Conservation (phyloP, 768 basidiomycete species). For the Mycena albidolilacea region DNA sequence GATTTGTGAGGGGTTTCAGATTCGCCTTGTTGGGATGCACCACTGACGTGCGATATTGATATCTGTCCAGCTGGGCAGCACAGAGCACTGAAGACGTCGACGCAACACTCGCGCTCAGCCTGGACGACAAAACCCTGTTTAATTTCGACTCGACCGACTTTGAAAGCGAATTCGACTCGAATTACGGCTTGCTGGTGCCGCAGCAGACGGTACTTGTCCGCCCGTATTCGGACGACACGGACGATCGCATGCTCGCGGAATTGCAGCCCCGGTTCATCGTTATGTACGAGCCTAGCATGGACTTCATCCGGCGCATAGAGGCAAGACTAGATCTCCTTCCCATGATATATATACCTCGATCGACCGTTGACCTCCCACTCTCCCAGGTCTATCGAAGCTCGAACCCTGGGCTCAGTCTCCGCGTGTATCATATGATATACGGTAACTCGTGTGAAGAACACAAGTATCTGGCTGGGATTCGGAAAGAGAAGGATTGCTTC, state of each 20-base stretch:
- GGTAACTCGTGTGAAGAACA: conserved; percentile 95
- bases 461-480: conserved; percentile 90
- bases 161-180: conserved; percentile 75
- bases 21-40: not conserved
- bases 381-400: conserved; percentile 87
- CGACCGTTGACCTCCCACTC: not conserved
- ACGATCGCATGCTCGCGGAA: conserved; percentile 90
- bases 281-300: conserved; percentile 95
- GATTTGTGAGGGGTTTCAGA: conserved; percentile 64
- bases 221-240: conserved; percentile 92
- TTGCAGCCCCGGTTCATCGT: conserved; percentile 93
- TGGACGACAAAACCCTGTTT: conserved; percentile 47
- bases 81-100: conserved; percentile 44
- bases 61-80: conserved; percentile 51
- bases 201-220: conserved; percentile 89
- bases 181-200: conserved; percentile 85
- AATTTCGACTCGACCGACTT: conserved; percentile 57
- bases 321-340: conserved; percentile 55
- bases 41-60: not conserved
- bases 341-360: not conserved
- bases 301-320: conserved; percentile 94
- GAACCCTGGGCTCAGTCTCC: conserved; percentile 84
- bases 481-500: conserved; percentile 95
- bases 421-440: conserved; percentile 98
- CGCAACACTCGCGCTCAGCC: conserved; percentile 45